Conservation (phyloP, 2,329 filamentous ascomycete genomes). For the Clathrospora elynae region DNA sequence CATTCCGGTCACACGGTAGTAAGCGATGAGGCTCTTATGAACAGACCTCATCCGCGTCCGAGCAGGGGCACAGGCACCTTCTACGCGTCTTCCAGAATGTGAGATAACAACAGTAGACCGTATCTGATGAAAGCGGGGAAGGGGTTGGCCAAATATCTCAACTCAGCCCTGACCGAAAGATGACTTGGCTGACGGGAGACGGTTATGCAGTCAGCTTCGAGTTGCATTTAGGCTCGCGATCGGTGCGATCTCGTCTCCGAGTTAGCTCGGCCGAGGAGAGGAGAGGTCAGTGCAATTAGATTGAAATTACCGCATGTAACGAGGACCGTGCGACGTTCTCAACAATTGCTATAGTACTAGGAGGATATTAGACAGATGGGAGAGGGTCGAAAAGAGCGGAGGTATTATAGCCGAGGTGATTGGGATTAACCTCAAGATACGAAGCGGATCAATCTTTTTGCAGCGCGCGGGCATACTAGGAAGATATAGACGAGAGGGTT, state of each 20-base stretch:
- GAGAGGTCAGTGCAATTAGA: background rate
- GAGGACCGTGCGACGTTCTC: too few species aligned
- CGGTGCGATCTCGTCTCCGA: conserved; percentile 6
- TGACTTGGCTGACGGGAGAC: conserved; percentile 5
- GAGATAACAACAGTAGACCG: background rate
- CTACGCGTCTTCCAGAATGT: conserved; percentile 4
- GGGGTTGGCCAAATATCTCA: background rate
- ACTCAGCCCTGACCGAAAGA: background rate
- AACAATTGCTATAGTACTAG: too few species aligned
- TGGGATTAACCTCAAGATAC: too few species aligned
- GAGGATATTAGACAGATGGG: too few species aligned
- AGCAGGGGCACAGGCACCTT: background rate
- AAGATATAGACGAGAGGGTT: too few species aligned
- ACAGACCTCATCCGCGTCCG: background rate
- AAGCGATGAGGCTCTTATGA: conserved; percentile 1
- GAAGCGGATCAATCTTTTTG: too few species aligned
- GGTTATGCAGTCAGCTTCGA: background rate
- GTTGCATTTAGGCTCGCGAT: background rate
- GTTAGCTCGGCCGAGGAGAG: background rate
- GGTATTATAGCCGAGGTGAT: too few species aligned
- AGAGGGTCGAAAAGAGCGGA: too few species aligned
- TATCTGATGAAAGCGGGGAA: background rate
- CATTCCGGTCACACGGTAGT: conserved; percentile 2
- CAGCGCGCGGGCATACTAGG: too few species aligned
- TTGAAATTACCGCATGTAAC: background rate